Percentiles rank a stretch among this genome's conserved stretches.
phyloP scores from a whole-genome alignment of 2,329 filamentous ascomycete species.

The Stachybotrys chlorohalonatus region DNA sequence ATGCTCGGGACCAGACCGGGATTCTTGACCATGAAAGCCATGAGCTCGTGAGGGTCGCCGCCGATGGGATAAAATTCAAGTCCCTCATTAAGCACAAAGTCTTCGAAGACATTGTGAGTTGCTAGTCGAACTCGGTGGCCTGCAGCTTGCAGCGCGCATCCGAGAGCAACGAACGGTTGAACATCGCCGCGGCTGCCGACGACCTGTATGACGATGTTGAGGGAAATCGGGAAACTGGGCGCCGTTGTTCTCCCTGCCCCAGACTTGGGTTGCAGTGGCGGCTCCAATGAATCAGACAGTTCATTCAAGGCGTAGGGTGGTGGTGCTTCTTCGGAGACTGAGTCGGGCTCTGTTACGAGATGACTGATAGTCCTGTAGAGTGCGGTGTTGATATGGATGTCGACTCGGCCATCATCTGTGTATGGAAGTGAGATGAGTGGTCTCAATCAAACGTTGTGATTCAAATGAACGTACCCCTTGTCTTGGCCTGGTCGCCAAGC shows the following conservation, averaged over 20 bases:
- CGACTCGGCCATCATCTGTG: background rate
- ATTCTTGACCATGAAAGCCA: constrained; percentile 17
- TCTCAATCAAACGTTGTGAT: background rate
- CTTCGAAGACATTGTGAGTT: background rate
- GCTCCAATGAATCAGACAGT: background rate
- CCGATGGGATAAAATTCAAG: constrained; percentile 62
- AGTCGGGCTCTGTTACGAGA: background rate
- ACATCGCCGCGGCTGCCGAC: constrained; percentile 69
- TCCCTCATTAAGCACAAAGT: constrained; percentile 28
- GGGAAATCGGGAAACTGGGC: constrained; percentile 6
- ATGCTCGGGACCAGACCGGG: constrained; percentile 18
- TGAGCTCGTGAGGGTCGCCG: constrained; percentile 56
- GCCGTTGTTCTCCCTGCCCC: background rate
- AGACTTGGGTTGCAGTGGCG: background rate
- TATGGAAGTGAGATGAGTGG: background rate
- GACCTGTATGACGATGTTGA: constrained; percentile 75
- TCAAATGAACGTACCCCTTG: background rate
- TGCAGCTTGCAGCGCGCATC: constrained; percentile 49
- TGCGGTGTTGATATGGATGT: background rate
- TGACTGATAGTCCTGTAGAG: background rate
- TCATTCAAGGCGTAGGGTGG: background rate
- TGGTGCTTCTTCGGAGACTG: background rate
- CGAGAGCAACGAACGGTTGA: constrained; percentile 68
- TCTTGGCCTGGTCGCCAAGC: background rate
- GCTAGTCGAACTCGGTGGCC: background rate